Evolutionary conservation across 2,329 filamentous ascomycete species (phyloP).

Genomic region (Sclerotinia borealis): DNA sequence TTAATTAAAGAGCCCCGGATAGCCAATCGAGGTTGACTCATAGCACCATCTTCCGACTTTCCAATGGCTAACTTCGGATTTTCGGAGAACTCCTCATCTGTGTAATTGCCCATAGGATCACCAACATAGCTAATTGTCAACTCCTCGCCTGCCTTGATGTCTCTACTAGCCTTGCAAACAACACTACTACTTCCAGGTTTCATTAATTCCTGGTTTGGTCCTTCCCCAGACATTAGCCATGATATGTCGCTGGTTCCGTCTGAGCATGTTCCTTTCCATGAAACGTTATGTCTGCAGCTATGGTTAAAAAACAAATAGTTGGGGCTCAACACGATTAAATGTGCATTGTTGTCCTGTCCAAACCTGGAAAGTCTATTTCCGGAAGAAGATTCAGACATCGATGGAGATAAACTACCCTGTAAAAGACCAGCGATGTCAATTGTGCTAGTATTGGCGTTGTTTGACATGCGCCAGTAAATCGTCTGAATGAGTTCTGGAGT

Average conservation of each 20-base stretch:
- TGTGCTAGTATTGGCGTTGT: slow-evolving; percentile 24
- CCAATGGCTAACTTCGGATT: not conserved
- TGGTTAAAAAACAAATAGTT: slow-evolving; percentile 31
- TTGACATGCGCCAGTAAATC: slow-evolving; percentile 25
- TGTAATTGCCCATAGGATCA: slow-evolving; percentile 15
- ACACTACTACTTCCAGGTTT: slow-evolving; percentile 22
- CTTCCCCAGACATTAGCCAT: slow-evolving; percentile 9
- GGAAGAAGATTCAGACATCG: not conserved
- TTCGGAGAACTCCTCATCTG: not conserved
- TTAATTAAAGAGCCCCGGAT: slow-evolving; percentile 21
- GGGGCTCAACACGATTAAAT: slow-evolving; percentile 19
- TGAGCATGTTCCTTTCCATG: slow-evolving; percentile 21
- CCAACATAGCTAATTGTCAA: slow-evolving; percentile 29
- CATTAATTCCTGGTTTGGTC: slow-evolving; percentile 8
- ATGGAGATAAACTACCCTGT: not conserved
- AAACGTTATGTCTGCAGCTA: slow-evolving; percentile 24
- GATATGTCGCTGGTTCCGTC: slow-evolving; percentile 6
- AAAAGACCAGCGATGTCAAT: not conserved
- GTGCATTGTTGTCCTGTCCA: not conserved
- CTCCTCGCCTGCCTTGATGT: slow-evolving; percentile 28
- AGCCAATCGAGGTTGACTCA: slow-evolving; percentile 6
- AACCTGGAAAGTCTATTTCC: not conserved
- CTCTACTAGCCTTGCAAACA: slow-evolving; percentile 16
- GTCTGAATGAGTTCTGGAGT: slow-evolving; percentile 28
- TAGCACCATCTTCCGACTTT: not conserved